Base-by-base conservation (phyloP, 495 filamentous ascomycete genomes). In the Hypoxylon rickii region DNA sequence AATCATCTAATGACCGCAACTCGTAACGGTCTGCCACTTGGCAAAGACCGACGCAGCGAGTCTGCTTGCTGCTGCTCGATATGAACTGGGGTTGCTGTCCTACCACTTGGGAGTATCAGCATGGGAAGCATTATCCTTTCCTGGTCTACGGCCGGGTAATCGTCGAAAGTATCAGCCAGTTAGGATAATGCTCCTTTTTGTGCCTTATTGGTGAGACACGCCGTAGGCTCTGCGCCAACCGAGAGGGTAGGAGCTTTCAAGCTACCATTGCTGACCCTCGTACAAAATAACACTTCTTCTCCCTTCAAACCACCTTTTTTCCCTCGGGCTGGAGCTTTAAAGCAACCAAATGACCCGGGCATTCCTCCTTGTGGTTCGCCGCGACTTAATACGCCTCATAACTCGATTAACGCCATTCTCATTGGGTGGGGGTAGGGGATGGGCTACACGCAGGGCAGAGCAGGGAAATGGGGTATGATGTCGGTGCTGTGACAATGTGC, bases 271-370 rank as follows among this genome's bases (percentile, higher is more conserved):
- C 69, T 36, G 65, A 66, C 67, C 67, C 65, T 70, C 61, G 43
- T 53, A 42, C 55, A 63, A 61, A 61, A 55, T 58, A 54, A 55
- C 51, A 55, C 36, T 47, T 34, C 41, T 44, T 44, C 55, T 49
- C 51, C 48, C 51, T 20, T 54, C 41, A 48, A 57, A 50, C 48
- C 51, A 51, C 44, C 39, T 55, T 45, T 44, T 40, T 65, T 66
- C 44, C 55, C n/a, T n/a, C 65, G 72, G 72, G 73, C 73, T 76
- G 73, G 76, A 75, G 76, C 76, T 74, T 77, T 77, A 68, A 78
- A 77, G 76, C 76, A 70, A 79, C 71, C 75, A 78, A 70, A 65
- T 61, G 69, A 59, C 73, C 68, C 67, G 62, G 61, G 46, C 31
- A 61, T 61, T 55, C 61, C 49, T 29, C 24, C 39, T 65, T 53